Evolutionary conservation across 345 rosid genomes (phyloP), one percentile per base, ranked within the genome.

Genomic region (Aquilaria yunnanensis): DNA sequence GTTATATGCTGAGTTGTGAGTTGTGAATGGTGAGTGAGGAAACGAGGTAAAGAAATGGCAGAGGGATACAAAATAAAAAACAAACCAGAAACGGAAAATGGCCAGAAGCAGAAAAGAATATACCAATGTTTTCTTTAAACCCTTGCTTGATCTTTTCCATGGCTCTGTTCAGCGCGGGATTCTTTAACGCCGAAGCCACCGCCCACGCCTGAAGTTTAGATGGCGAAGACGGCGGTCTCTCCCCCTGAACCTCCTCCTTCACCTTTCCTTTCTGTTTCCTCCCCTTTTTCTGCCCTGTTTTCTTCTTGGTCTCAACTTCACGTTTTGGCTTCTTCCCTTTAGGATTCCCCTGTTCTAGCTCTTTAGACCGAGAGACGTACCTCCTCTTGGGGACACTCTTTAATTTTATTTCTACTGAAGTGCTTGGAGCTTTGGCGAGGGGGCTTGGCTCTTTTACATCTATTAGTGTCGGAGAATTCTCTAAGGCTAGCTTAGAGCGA

Each of bases 181-280:
- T 46, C 56, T 32, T 64, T 54, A 45, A 51, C 3, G 67, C 60
- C 54, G 67, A 45, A 54, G 53, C 67, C 16, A 46, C 59, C 2
- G 53, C 60, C 60, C 59, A 64, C 31, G 45, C 53, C n/a, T 51
- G 67, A 10, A 64, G 9, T 32, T 64, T 56, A 32, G 59, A 4
- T 52, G 67, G 60, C 12, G 60, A 32, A 41, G 58, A 11, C 9
- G 53, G 51, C 12, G 16, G 13, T 12, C 10, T 12, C 52, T n/a
- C 52, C n/a, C n/a, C 5, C 16, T 5, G 5, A 12, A 5, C 52
- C 52, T 7, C 12, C 52, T 7, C n/a, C 52, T 49, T 12, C 2
- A 5, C 52, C 52, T 49, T 49, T 9, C 5, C 43, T 9, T 37
- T 37, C 43, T 37, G 5, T 37, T 9, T 37, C 7, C 8, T 37